phyloP scores from a whole-genome alignment of 2,329 filamentous ascomycete genomes.

The Ophiocordyceps camponoti-saundersi region DNA sequence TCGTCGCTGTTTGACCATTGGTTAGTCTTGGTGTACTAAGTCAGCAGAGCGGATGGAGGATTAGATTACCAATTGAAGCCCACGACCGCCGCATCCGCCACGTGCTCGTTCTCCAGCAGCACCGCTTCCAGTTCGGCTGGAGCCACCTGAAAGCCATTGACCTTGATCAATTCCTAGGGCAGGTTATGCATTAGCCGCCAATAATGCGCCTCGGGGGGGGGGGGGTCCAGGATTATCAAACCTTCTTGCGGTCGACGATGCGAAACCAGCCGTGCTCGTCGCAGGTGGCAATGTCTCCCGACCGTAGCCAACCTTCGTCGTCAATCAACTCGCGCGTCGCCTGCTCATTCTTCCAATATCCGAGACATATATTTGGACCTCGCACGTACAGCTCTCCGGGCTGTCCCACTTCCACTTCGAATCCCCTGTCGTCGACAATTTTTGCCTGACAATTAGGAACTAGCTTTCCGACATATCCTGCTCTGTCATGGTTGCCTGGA shows the following conservation, averaged over 20 bases:
- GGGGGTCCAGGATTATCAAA: slow-evolving; percentile 2
- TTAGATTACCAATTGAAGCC: slow-evolving; percentile 24
- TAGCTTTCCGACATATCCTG: background rate
- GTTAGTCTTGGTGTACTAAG: background rate
- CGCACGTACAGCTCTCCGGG: slow-evolving; percentile 49
- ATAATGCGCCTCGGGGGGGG: background rate
- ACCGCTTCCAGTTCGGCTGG: slow-evolving; percentile 45
- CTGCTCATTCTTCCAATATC: slow-evolving; percentile 51
- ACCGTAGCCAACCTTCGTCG: slow-evolving; percentile 49
- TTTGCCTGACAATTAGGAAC: slow-evolving; percentile 13
- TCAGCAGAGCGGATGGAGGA: background rate
- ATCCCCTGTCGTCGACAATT: slow-evolving; percentile 20
- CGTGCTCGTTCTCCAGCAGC: slow-evolving; percentile 20
- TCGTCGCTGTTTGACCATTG: slow-evolving; percentile 6
- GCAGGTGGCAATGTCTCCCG: slow-evolving; percentile 55
- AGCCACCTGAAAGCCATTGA: slow-evolving; percentile 47
- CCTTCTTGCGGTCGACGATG: slow-evolving; percentile 68
- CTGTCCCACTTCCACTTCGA: slow-evolving; percentile 19
- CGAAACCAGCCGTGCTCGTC: slow-evolving; percentile 54
- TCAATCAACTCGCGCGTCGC: slow-evolving; percentile 45
- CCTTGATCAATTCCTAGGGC: slow-evolving; percentile 35
- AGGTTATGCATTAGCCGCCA: background rate
- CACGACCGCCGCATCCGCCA: slow-evolving; percentile 43
- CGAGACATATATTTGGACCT: slow-evolving; percentile 55
- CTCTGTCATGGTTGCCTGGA: background rate